These are phyloP conservation scores for Nakazawaea holstii DNA, from an alignment of 805 yeast species.

Conservation along the genomic window DNA sequence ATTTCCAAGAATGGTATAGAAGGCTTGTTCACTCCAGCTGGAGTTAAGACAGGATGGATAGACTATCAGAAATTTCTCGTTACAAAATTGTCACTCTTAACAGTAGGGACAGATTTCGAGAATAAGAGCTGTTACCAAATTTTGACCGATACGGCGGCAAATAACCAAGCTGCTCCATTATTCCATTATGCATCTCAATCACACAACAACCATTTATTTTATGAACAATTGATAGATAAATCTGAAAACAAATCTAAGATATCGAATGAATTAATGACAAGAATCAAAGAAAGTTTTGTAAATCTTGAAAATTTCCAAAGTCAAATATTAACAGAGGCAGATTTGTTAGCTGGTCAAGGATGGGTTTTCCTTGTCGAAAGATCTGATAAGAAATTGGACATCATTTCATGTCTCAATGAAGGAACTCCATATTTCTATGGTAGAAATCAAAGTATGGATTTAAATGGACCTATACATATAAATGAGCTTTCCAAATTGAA, in stretches of 20 bases:
- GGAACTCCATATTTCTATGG: constrained; percentile 74
- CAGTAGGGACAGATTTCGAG: constrained; percentile 78
- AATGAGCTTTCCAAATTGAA: constrained; percentile 44
- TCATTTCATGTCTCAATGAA: constrained; percentile 58
- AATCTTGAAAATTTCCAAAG: constrained; percentile 46
- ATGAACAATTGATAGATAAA: constrained; percentile 47
- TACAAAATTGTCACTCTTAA: constrained; percentile 53
- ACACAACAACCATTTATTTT: constrained; percentile 87
- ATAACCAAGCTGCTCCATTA: constrained; percentile 58
- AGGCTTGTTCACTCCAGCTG: constrained; percentile 60
- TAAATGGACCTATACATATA: constrained; percentile 64
- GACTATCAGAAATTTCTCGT: constrained; percentile 69
- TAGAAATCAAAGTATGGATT: constrained; percentile 66
- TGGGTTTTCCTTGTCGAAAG: constrained; percentile 72
- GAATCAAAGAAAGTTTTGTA: constrained; percentile 33
- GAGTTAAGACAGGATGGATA: constrained; percentile 72
- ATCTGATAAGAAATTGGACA: constrained; percentile 49
- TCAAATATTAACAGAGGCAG: constrained; percentile 44
- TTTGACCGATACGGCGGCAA: constrained; percentile 58
- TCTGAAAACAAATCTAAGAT: constrained; percentile 7
- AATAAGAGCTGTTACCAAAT: constrained; percentile 71
- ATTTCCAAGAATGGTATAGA: constrained; percentile 46
- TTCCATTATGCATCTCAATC: constrained; percentile 89
- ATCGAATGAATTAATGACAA: constrained; percentile 19
- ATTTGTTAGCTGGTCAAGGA: constrained; percentile 58